Percentiles rank a stretch among this genome's conserved stretches.
phyloP scores from a whole-genome alignment of 306 rosid genomes.

The Cucurbita argyrosperma region DNA sequence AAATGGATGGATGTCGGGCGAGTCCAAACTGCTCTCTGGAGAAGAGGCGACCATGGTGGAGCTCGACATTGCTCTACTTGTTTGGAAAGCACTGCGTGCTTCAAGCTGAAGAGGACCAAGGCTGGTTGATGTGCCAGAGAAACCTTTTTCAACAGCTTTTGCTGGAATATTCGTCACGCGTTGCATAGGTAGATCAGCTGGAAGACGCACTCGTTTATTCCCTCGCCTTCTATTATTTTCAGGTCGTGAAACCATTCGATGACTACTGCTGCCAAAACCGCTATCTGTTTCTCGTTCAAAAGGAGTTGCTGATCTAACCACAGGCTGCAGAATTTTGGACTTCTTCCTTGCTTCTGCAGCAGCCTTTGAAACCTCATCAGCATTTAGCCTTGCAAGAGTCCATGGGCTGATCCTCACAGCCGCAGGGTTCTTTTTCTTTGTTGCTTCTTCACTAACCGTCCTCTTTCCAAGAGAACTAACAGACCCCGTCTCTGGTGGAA shows the following conservation, averaged over 20 bases:
- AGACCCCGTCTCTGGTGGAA: conserved; percentile 87
- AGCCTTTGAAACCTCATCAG: conserved; percentile 85
- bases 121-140: conserved; percentile 39
- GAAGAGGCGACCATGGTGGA: conserved; percentile 64
- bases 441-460: conserved; percentile 31
- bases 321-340: conserved; percentile 85
- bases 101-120: conserved; percentile 78
- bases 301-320: conserved; percentile 37
- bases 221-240: conserved; percentile 58
- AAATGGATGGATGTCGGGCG: conserved; percentile 86
- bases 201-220: conserved; percentile 62
- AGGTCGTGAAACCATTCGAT: conserved; percentile 42
- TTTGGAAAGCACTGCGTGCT: conserved; percentile 57
- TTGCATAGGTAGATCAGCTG: conserved; percentile 67
- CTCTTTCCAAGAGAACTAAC: conserved; percentile 70
- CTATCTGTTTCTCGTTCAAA: conserved; percentile 42
- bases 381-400: conserved; percentile 84
- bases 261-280: conserved; percentile 59
- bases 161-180: conserved; percentile 34
- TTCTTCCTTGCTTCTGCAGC: conserved; percentile 96
- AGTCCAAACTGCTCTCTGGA: conserved; percentile 89
- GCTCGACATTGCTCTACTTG: conserved; percentile 58
- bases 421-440: conserved; percentile 55
- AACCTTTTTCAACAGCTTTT: conserved; percentile 36
- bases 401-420: conserved; percentile 95